Evolutionary conservation across 1,284 basidiomycete species (phyloP), one percentile per base, ranked within the genome.

Genomic region (Malassezia yamatoensis): DNA sequence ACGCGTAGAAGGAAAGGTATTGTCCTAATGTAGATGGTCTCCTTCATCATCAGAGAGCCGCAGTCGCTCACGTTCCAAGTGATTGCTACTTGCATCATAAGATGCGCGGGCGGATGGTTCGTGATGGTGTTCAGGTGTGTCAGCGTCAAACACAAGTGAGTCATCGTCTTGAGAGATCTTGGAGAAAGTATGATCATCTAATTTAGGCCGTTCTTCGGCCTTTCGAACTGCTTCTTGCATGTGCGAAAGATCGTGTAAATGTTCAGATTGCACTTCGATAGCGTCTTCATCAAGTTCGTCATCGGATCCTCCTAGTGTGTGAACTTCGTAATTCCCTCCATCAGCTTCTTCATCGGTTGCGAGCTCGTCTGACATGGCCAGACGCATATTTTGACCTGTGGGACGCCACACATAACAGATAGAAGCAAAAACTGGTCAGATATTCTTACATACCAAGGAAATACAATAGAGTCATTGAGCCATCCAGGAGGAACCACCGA

Each of bases 401-500:
- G 93, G 93, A 40, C 90, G 81, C 93, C 94, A 99, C 29, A 96
- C 79, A 78, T 84, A 96, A 2, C 87, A 84, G 61, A 96, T 89
- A 9, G 82, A 79, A 44, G 80, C 77, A 75, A 98, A 96, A 43
- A 86, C 84, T 45, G 43, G 18, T 29, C 9, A 45, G 24, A 2
- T 3, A 45, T 7, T 24, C 24, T 32, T 12, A 43, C 43, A 2
- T 45, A 45, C 43, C 43, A 3, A 40, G 53, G 42, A 76, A 61
- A 55, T 76, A 76, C 9, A 76, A 82, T 32, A 90, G 78, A 1
- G 86, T 83, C 32, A 96, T 81, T 81, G 89, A 96, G n/a, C 90
- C 94, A 68, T 98, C 94, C 41, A 98, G 81, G 13, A 98, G 78
- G 82, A 90, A 89, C 94, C 94, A 99, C 49, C 91, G 83, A 51